Base-by-base conservation (phyloP, 2,329 filamentous ascomycete species). In the Aspergillus puulaauensis region DNA sequence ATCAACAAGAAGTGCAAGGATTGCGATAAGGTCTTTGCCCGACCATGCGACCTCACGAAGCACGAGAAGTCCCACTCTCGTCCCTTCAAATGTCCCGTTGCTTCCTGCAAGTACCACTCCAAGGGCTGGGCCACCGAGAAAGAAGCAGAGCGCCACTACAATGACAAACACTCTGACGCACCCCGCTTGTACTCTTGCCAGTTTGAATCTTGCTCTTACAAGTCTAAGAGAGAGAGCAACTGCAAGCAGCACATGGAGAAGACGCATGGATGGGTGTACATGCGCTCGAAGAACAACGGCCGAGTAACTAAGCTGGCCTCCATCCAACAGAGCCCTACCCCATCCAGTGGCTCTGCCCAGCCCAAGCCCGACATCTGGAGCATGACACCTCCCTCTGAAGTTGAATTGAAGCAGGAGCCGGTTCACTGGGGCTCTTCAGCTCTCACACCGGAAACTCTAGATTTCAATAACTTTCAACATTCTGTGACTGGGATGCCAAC, bases 201-300 rank as follows among this genome's bases (percentile, higher is more conserved):
- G 48, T 98, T 84, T 77, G 83, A 86, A 66, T 89, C 89, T 23
- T 98, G 95, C 82, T 87, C 90, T 0, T 98, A 98, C 80, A 90
- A 91, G 70, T 96, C 93, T 11, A 98, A 98, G 82, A 89, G 93
- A 58, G 90, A 96, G 79, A 95, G 90, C 62, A 98, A 98, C 76
- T 96, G 91, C 84, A 97, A 97, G 74, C 93, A 97, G 76, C 93
- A 98, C 77, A 97, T 97, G 93, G 93, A 98, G 80, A 97, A 97
- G 77, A 89, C 91, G 0, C 93, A 98, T 69, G 88, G 88, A 58
- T 96, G 91, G 89, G 82, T 83, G n/a, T 97, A 97, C 66, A 83
- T 93, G 55, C 90, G 93, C 63, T 93, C 91, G 59, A 97, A 97
- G 83, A 93, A 89, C 74, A 96, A 96, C 70, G 90, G 90, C 72